These are phyloP conservation scores for Jaapia argillacea DNA, from an alignment of 768 basidiomycete species.

Conservation along the genomic window DNA sequence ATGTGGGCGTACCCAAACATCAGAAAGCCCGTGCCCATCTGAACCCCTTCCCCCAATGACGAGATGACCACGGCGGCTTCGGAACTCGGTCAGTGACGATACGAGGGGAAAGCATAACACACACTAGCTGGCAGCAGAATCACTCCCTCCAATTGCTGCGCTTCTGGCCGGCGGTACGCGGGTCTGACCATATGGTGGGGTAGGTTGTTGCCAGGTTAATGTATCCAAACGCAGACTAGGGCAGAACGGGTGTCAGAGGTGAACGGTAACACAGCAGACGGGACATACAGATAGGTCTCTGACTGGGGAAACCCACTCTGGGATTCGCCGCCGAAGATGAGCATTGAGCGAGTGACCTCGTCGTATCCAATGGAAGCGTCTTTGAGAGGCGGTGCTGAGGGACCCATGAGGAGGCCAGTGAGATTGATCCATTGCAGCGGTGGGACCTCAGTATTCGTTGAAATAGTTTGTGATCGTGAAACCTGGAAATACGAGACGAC, in stretches of 20 bases:
- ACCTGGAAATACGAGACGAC: background rate
- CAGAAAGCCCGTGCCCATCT: slow-evolving; percentile 44
- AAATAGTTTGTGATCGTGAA: slow-evolving; percentile 34
- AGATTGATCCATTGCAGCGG: slow-evolving; percentile 69
- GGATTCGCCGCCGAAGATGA: slow-evolving; percentile 74
- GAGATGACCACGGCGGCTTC: slow-evolving; percentile 65
- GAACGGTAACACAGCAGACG: slow-evolving; percentile 2
- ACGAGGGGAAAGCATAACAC: slow-evolving; percentile 19
- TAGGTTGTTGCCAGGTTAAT: slow-evolving; percentile 50
- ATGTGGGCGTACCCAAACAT: slow-evolving; percentile 52
- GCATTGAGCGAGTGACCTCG: slow-evolving; percentile 38
- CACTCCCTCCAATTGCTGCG: slow-evolving; percentile 52
- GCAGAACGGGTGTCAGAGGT: background rate
- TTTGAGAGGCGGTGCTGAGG: slow-evolving; percentile 52
- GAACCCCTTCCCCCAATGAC: slow-evolving; percentile 60
- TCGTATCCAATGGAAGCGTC: slow-evolving; percentile 60
- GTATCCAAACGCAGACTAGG: slow-evolving; percentile 52
- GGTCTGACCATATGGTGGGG: slow-evolving; percentile 37
- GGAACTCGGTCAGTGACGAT: slow-evolving; percentile 7
- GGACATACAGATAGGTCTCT: slow-evolving; percentile 56
- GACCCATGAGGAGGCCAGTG: slow-evolving; percentile 41
- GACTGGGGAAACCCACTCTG: slow-evolving; percentile 50
- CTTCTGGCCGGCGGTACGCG: slow-evolving; percentile 50
- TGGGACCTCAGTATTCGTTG: slow-evolving; percentile 44
- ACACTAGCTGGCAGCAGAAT: slow-evolving; percentile 78